Evolutionary conservation across 2,329 filamentous ascomycete genomes (phyloP).

Genomic region (Xylariaceae sp.): DNA sequence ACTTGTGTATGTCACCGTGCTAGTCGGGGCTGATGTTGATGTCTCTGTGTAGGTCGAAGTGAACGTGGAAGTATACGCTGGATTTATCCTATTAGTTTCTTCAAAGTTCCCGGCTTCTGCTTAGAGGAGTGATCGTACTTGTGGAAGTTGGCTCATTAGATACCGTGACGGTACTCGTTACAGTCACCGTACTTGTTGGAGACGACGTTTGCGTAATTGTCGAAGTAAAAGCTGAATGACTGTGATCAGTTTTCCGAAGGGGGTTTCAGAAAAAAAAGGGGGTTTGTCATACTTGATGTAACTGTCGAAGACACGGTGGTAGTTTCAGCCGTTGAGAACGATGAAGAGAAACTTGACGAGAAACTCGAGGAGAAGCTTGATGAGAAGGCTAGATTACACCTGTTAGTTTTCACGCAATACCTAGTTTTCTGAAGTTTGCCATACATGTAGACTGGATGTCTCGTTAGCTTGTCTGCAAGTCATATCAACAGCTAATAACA

Average conservation of each 20-base stretch:
- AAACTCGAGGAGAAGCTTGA: not conserved
- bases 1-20: not conserved
- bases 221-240: no score
- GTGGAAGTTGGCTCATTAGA: no score
- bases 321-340: no score
- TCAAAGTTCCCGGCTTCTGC: not conserved
- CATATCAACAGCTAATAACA: not conserved
- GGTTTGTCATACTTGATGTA: no score
- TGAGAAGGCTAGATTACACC: not conserved
- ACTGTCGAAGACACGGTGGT: no score
- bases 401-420: not conserved
- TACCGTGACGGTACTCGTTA: no score
- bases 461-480: not conserved
- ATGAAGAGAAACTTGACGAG: no score
- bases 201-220: no score
- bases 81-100: not conserved
- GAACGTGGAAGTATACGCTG: not conserved
- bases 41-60: slow-evolving; percentile 1
- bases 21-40: not conserved
- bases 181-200: no score
- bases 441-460: slow-evolving; percentile 5
- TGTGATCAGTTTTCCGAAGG: no score
- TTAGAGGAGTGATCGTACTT: no score
- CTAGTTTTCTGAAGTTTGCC: not conserved
- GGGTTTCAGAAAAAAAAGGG: no score